Conservation (phyloP, 257 asterid species). For the Gentiana dahurica region DNA sequence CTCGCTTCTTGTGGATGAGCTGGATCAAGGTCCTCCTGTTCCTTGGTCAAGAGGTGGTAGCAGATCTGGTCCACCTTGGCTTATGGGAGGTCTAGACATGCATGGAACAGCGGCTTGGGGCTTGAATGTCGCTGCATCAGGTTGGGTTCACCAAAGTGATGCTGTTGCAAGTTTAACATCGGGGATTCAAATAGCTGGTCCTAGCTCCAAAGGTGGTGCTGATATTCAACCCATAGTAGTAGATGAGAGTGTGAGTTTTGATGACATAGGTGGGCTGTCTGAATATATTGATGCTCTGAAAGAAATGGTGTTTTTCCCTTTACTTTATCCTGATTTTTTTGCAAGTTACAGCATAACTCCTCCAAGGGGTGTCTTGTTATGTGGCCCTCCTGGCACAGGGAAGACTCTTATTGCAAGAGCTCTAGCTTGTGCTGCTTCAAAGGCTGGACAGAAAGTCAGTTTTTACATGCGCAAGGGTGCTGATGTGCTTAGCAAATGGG, state of each 20-base stretch:
- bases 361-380: conserved; percentile 92
- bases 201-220: conserved; percentile 99
- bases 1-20: conserved; percentile 93
- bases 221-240: conserved; percentile 97
- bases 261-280: conserved; percentile 95
- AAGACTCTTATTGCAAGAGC: conserved; percentile 96
- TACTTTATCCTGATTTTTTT: conserved; percentile 87
- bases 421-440: conserved; percentile 94
- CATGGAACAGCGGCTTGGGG: conserved; percentile 82
- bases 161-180: conserved; percentile 56
- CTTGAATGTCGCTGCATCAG: conserved; percentile 83
- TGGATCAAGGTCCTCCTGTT: conserved; percentile 93
- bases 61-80: conserved; percentile 84
- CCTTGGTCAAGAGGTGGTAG: conserved; percentile 93
- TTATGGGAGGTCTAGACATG: conserved; percentile 86
- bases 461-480: conserved; percentile 99
- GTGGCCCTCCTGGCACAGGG: conserved; percentile 99
- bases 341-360: conserved; percentile 96
- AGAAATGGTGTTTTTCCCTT: conserved; percentile 97
- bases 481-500: conserved; percentile 99
- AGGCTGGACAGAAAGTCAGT: conserved; percentile 98
- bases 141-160: conserved; percentile 95
- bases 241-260: conserved; percentile 84
- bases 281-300: conserved; percentile 92
- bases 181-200: conserved; percentile 96